Conservation (phyloP, 2,329 filamentous ascomycete genomes). For the Aspergillus sp. region DNA sequence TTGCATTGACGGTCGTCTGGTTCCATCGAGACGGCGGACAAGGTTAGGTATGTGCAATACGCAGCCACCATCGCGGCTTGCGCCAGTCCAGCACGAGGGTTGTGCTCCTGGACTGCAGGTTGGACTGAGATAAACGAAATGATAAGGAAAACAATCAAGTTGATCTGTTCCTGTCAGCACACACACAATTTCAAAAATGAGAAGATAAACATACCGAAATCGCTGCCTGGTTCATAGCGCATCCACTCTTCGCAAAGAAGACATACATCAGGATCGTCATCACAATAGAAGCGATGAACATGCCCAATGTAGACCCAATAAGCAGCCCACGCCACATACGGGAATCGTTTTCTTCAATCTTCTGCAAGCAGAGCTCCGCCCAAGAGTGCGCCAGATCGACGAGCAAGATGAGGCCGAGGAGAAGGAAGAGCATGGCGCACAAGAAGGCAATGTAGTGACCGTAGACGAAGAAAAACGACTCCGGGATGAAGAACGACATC, state of each 20-base stretch:
- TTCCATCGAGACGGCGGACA: slow-evolving; percentile 98
- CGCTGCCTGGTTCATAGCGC: slow-evolving; percentile 93
- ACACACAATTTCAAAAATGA: slow-evolving; percentile 2
- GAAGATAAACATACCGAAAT: slow-evolving; percentile 65
- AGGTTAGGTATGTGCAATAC: slow-evolving; percentile 97
- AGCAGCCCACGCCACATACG: slow-evolving; percentile 79
- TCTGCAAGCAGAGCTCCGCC: slow-evolving; percentile 92
- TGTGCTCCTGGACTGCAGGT: slow-evolving; percentile 84
- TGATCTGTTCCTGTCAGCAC: slow-evolving; percentile 55
- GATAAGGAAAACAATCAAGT: slow-evolving; percentile 77
- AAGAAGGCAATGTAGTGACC: slow-evolving; percentile 89
- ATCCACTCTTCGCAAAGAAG: slow-evolving; percentile 81
- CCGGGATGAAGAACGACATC: slow-evolving; percentile 91
- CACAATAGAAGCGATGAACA: slow-evolving; percentile 86
- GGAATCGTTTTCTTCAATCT: slow-evolving; percentile 89
- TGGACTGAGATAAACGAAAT: slow-evolving; percentile 87
- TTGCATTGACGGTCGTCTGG: slow-evolving; percentile 94
- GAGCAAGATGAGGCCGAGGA: slow-evolving; percentile 86
- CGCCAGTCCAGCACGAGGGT: slow-evolving; percentile 90
- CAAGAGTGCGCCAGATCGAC: slow-evolving; percentile 95
- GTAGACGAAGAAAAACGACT: slow-evolving; percentile 92
- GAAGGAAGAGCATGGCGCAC: slow-evolving; percentile 87
- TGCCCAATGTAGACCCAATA: slow-evolving; percentile 86
- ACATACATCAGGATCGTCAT: slow-evolving; percentile 98
- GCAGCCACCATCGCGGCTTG: slow-evolving; percentile 96